Base-by-base conservation (phyloP, 805 yeast genomes). In the Starmerella davenportii region DNA sequence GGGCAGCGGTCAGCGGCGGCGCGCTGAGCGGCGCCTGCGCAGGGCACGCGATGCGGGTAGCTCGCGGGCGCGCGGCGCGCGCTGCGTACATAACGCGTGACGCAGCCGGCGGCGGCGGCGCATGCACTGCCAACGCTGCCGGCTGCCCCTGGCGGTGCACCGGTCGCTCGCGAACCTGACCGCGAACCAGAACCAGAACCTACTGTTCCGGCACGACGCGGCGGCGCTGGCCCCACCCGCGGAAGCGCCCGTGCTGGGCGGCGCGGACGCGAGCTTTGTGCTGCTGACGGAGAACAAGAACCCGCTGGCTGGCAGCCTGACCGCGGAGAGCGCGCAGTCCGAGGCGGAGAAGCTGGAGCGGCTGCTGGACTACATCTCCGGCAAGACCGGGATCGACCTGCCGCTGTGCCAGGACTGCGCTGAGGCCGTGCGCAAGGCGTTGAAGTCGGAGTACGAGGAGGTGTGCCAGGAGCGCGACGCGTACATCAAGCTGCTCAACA, bases 361-460 rank as follows among this genome's bases (percentile, higher is more conserved):
- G 29, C 68, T 87, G 2, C 84, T 81, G 54, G 76, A 77, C 44
- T 64, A 79, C 2, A 57, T 87, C 4, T 76, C 90, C 0, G 63
- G 69, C 4, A 76, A 78, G 43, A 75, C 76, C 37, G 82, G 76
- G 43, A 66, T 87, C 14, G 92, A 81, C 45, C 74, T 73, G 51
- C 98, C 98, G 0, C 72, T 90, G 14, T 87, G 96, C 50, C 66
- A 66, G 19, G 95, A 85, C 33, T 90, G 98, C 56, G 78, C 90
- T 5, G 71, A 67, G 32, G 54, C 66, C 17, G 57, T 87, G 20
- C 62, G 78, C 9, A 73, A 70, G 8, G 75, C 74, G 40, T 64
- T 82, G 55, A 76, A 74, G 50, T 55, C 61, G 11, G 75, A 75
- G 47, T 79, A 79, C 54, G 87, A 79, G 43, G 79, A 72, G 39